phyloP scores from a whole-genome alignment of 768 basidiomycete species.

The Boletus sp. region DNA sequence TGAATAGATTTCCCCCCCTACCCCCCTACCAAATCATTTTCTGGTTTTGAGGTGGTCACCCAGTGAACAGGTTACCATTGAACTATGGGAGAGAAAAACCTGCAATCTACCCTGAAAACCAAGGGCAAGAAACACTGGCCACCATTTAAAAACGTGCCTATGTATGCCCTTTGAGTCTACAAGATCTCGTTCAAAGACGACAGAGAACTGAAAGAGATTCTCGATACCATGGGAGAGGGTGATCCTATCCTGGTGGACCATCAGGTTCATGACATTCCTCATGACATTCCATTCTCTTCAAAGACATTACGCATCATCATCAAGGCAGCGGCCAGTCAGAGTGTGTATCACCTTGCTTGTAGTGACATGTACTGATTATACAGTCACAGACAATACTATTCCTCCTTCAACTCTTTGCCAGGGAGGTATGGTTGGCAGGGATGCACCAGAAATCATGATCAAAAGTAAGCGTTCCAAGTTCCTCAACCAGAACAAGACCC shows the following conservation, averaged over 20 bases:
- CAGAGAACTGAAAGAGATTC: not conserved
- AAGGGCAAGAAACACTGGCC: not conserved
- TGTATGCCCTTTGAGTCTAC: not conserved
- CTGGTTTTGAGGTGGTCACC: not conserved
- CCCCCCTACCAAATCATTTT: not conserved
- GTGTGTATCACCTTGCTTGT: not conserved
- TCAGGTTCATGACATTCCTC: not conserved
- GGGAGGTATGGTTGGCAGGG: not conserved
- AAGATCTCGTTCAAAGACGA: not conserved
- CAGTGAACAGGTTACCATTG: not conserved
- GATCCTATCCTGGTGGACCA: not conserved
- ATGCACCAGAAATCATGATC: not conserved
- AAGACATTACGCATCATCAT: not conserved
- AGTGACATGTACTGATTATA: not conserved
- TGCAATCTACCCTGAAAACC: not conserved
- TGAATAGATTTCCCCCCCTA: not conserved
- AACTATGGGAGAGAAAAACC: not conserved
- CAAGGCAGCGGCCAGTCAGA: not conserved
- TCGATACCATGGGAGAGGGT: not conserved
- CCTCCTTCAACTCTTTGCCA: not conserved
- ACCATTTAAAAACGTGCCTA: not conserved
- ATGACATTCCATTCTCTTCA: not conserved
- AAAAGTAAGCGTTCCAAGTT: not conserved
- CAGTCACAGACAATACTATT: not conserved
- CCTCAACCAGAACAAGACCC: not conserved